A percentile compares a stretch with the other conserved stretches of the same genome.
Evolutionary conservation across 2,329 filamentous ascomycete species (phyloP).

Genomic region (Sphaerulina vaccinii): DNA sequence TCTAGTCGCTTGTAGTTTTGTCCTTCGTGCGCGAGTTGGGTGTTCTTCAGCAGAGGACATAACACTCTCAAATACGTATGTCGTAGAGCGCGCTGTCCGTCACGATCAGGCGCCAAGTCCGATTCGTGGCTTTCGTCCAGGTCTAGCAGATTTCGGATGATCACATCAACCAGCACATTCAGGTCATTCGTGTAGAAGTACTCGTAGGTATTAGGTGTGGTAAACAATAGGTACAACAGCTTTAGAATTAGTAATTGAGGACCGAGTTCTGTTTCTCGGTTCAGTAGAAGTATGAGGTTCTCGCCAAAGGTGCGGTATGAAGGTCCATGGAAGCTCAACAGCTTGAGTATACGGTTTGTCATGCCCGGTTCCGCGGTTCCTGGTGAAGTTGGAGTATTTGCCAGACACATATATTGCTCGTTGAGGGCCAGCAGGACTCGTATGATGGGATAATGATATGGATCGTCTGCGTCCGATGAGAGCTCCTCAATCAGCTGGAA

Average conservation of each 20-base stretch:
- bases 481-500: constrained; percentile 85
- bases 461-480: constrained; percentile 83
- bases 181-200: constrained; percentile 99
- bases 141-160: constrained; percentile 94
- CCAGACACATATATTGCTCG: constrained; percentile 90
- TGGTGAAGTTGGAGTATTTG: constrained; percentile 54
- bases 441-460: constrained; percentile 94
- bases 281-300: constrained; percentile 92
- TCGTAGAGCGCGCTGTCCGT: constrained; percentile 57
- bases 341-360: constrained; percentile 92
- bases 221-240: constrained; percentile 91
- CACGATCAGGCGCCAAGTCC: constrained; percentile 21
- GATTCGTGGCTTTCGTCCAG: constrained; percentile 67
- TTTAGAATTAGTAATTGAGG: constrained; percentile 96
- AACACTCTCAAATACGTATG: constrained; percentile 95
- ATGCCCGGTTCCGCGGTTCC: constrained; percentile 43
- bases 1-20: constrained; percentile 92
- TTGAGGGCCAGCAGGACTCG: constrained; percentile 93
- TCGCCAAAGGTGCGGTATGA: constrained; percentile 93
- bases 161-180: constrained; percentile 88
- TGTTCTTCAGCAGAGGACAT: constrained; percentile 85
- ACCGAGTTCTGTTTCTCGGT: constrained; percentile 89
- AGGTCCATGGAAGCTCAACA: constrained; percentile 76
- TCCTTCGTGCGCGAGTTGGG: constrained; percentile 74
- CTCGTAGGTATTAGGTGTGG: constrained; percentile 85